Conservation (phyloP, 352 stramenopile genomes). For the Pythium pyrilobum region DNA sequence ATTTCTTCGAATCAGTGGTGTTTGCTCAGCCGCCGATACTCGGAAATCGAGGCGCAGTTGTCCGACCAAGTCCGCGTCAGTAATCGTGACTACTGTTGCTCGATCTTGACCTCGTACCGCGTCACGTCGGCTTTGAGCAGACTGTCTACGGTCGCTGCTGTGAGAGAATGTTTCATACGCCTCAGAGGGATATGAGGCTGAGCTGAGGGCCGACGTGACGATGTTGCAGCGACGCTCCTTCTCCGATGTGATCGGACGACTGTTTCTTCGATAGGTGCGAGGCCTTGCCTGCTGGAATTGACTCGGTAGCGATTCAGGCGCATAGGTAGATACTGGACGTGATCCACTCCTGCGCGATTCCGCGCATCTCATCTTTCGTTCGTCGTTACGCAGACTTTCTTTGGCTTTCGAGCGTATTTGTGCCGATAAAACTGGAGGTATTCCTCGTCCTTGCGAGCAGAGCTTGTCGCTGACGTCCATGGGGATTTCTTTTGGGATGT, state of each 20-base stretch:
- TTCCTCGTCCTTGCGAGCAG: no score
- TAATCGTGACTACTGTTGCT: slow-evolving; percentile 3
- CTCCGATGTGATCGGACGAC: slow-evolving; percentile 19
- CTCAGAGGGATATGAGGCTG: no score
- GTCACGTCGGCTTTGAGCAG: not conserved
- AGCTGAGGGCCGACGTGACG: slow-evolving; percentile 18
- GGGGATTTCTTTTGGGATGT: no score
- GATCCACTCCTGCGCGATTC: not conserved
- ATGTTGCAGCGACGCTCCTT: slow-evolving; percentile 37
- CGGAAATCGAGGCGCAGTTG: slow-evolving; percentile 19
- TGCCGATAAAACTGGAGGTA: no score
- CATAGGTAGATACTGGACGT: slow-evolving; percentile 5
- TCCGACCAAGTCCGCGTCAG: not conserved
- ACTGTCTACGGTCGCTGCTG: no score
- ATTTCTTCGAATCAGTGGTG: not conserved
- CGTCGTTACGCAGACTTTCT: no score
- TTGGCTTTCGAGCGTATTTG: no score
- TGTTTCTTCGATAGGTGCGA: slow-evolving; percentile 29
- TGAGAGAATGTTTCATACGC: no score
- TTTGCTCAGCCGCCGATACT: not conserved
- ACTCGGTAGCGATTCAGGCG: slow-evolving; percentile 41
- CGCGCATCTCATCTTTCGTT: not conserved
- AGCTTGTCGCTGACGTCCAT: no score
- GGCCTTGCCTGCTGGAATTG: slow-evolving; percentile 53
- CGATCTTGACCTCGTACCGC: not conserved